phyloP scores from a whole-genome alignment of 2,329 filamentous ascomycete species.

The Ceratocystis harringtonii region DNA sequence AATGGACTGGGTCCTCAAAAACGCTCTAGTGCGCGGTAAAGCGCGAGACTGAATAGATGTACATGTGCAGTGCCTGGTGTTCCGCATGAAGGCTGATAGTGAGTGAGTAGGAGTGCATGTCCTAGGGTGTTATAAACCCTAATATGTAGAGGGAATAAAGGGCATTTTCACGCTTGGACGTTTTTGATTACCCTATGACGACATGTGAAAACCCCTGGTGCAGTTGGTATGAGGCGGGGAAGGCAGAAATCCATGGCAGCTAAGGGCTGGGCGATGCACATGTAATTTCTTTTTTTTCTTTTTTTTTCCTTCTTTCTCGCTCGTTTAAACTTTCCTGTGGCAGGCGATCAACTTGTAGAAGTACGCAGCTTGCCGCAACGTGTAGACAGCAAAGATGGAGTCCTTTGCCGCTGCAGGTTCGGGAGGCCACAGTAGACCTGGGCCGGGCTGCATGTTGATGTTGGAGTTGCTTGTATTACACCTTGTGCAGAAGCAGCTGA shows the following conservation, averaged over 20 bases:
- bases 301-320: not conserved
- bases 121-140: not conserved
- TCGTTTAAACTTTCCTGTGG: not conserved
- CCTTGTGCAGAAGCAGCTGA: not conserved
- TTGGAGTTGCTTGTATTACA: not conserved
- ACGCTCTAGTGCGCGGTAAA: not conserved
- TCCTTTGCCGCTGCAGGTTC: not conserved
- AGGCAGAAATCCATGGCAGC: not conserved
- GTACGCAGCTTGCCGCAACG: not conserved
- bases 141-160: not conserved
- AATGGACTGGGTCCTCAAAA: not conserved
- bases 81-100: not conserved
- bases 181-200: not conserved
- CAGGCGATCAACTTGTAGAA: not conserved
- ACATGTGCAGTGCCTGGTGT: not conserved
- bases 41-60: not conserved
- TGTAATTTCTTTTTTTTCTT: not conserved
- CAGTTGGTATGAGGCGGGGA: too few species aligned
- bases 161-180: not conserved
- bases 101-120: too few species aligned
- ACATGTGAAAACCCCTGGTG: not conserved
- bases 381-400: not conserved
- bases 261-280: not conserved
- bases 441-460: not conserved
- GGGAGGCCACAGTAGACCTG: not conserved